These are phyloP conservation scores for Westerdykella sp. DNA, from an alignment of 2,329 filamentous ascomycete species.

Conservation along the genomic window DNA sequence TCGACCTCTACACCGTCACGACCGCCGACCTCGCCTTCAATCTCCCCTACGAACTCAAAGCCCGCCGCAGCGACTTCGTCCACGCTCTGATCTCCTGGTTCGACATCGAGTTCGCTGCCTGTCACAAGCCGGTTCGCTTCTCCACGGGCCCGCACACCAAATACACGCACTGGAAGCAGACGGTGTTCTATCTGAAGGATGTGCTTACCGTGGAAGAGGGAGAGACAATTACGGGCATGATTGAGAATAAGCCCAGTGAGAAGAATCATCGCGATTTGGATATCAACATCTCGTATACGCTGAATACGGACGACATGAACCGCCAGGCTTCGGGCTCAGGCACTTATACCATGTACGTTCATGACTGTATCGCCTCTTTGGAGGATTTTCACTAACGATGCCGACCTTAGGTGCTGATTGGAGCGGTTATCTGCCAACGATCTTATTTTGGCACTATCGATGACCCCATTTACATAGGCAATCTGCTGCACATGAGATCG, in stretches of 20 bases:
- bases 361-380: neutral
- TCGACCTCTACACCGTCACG: conserved; percentile 90
- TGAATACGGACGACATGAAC: conserved; percentile 68
- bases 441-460: neutral
- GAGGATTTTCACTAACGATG: neutral
- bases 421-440: neutral
- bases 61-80: conserved; percentile 85
- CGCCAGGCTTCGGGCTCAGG: conserved; percentile 63
- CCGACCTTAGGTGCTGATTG: neutral
- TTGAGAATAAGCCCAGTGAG: conserved; percentile 81
- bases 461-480: too few relatives aligned
- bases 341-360: conserved; percentile 64
- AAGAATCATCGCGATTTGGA: conserved; percentile 95
- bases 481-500: too few relatives aligned
- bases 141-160: conserved; percentile 96
- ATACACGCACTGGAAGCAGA: conserved; percentile 99
- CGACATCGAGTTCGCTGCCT: conserved; percentile 96
- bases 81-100: conserved; percentile 98
- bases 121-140: conserved; percentile 97
- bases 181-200: conserved; percentile 94
- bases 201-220: conserved; percentile 85
- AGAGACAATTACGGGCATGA: conserved; percentile 66
- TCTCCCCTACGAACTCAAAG: conserved; percentile 67
- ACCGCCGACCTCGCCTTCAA: conserved; percentile 77
- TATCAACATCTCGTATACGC: conserved; percentile 76